phyloP scores from a whole-genome alignment of 768 basidiomycete species.

The Tulasnella sp. region DNA sequence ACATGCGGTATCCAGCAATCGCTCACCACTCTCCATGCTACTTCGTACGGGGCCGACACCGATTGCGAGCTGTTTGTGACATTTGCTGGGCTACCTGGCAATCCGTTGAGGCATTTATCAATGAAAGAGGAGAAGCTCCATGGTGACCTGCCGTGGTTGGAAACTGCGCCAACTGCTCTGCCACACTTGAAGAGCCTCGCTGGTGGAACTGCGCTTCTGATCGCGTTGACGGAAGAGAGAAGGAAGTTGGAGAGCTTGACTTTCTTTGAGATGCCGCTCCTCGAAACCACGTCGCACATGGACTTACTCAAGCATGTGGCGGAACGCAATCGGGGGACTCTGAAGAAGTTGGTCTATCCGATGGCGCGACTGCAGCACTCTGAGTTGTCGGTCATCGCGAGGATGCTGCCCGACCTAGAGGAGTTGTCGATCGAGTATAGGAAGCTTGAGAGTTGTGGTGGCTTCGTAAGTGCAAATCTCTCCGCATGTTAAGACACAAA shows the following conservation, averaged over 20 bases:
- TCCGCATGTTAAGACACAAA: too few species aligned
- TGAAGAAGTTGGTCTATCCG: not conserved
- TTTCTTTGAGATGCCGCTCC: too few species aligned
- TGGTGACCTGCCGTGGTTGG: not conserved
- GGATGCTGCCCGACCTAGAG: not conserved
- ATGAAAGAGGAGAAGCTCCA: not conserved
- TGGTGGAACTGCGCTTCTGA: not conserved
- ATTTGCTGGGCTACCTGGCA: constrained; percentile 1
- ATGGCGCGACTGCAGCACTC: not conserved
- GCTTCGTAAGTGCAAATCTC: not conserved
- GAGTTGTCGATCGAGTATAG: constrained; percentile 4
- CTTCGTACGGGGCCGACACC: not conserved
- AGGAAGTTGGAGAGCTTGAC: not conserved
- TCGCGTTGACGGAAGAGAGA: not conserved
- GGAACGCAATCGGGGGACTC: not conserved
- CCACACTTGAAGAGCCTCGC: not conserved
- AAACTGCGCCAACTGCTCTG: not conserved
- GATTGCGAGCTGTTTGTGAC: not conserved
- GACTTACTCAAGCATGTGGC: not conserved
- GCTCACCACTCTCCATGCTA: not conserved
- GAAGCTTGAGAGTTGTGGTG: not conserved
- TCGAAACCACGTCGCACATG: not conserved
- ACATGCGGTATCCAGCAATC: not conserved
- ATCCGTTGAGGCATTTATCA: not conserved
- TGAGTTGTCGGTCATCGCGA: not conserved